phyloP scores from a whole-genome alignment of 108 stramenopile genomes.

The Nitzschia palea region DNA sequence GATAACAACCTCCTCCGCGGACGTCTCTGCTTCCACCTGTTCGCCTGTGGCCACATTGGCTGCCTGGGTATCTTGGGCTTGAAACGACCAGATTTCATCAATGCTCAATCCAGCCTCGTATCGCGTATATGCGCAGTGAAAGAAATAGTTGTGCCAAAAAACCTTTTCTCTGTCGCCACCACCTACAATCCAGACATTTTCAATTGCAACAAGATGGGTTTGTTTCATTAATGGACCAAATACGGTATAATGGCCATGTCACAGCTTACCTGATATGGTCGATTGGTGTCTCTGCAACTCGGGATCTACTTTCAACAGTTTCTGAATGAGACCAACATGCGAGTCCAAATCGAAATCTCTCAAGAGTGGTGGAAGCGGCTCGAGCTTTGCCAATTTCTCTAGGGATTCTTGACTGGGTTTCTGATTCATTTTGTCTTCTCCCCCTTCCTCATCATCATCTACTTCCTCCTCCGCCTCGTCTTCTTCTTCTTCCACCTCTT shows the following conservation, averaged over 20 bases:
- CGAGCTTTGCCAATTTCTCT: conserved; percentile 67
- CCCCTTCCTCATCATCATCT: conserved; percentile 22
- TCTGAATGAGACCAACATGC: conserved; percentile 85
- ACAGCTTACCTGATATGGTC: conserved; percentile 50
- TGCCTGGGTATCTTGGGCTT: conserved; percentile 22
- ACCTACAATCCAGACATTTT: conserved; percentile 26
- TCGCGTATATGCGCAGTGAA: conserved; percentile 85
- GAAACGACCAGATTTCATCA: conserved; percentile 88
- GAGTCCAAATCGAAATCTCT: conserved; percentile 77
- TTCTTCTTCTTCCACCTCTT: conserved; percentile 30
- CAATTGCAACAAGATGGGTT: background rate
- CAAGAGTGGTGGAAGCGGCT: conserved; percentile 71
- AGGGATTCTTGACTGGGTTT: conserved; percentile 46
- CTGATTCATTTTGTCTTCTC: conserved; percentile 14
- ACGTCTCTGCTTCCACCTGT: background rate
- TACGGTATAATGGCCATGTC: too few relatives aligned
- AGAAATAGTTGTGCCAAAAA: conserved; percentile 88
- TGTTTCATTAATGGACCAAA: background rate
- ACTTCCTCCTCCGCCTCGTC: conserved; percentile 28
- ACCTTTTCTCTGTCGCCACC: conserved; percentile 66
- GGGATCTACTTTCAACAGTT: conserved; percentile 64
- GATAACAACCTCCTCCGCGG: conserved; percentile 4
- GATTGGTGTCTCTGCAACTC: conserved; percentile 68
- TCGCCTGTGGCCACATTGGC: background rate
- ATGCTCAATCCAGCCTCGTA: conserved; percentile 84